These are phyloP conservation scores for Echium plantagineum DNA, from an alignment of 257 asterid species.

Conservation along the genomic window DNA sequence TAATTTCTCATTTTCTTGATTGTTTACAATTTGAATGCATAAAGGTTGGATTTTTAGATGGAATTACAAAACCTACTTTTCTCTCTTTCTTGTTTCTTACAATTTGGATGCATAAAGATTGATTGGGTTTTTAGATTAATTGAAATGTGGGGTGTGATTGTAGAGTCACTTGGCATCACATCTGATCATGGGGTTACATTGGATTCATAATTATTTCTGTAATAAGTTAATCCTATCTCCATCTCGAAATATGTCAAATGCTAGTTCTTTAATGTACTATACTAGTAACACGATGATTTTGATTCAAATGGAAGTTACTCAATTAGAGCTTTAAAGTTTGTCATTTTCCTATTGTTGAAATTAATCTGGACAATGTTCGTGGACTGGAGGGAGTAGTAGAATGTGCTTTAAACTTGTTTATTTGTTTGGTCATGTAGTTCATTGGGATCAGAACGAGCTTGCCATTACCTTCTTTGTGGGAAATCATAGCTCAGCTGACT, in stretches of 20 bases:
- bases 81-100: slow-evolving; percentile 1
- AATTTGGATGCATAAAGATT: too few relatives aligned
- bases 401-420: not conserved
- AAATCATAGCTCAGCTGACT: slow-evolving; percentile 52
- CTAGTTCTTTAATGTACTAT: too few relatives aligned
- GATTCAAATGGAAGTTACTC: not conserved
- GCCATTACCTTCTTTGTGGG: slow-evolving; percentile 87
- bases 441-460: slow-evolving; percentile 79
- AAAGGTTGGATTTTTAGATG: too few relatives aligned
- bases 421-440: slow-evolving; percentile 28
- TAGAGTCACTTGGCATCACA: not conserved
- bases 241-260: too few relatives aligned
- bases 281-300: slow-evolving; percentile 8
- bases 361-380: too few relatives aligned
- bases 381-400: too few relatives aligned
- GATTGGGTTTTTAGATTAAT: slow-evolving; percentile 1
- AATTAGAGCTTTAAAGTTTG: not conserved
- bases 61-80: too few relatives aligned
- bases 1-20: too few relatives aligned
- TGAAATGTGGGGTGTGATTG: slow-evolving; percentile 5
- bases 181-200: slow-evolving; percentile 1
- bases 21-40: too few relatives aligned
- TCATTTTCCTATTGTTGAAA: too few relatives aligned
- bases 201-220: not conserved
- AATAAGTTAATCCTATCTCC: too few relatives aligned